Conservation (phyloP, 352 stramenopile species). For the Elongisporangium prolatum region DNA sequence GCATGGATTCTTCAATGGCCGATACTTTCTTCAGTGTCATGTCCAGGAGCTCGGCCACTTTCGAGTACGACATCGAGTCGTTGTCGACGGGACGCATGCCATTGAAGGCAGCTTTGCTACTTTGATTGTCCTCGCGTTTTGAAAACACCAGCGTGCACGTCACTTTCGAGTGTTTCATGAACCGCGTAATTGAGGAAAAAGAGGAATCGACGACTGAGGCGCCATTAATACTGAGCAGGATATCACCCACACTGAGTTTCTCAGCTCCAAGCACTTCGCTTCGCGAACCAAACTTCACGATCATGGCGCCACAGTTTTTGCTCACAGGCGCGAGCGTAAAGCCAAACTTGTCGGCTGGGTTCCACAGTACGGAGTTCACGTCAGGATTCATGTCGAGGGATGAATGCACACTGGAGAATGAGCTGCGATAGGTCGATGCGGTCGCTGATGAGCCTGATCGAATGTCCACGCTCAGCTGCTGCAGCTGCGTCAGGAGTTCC, state of each 20-base stretch:
- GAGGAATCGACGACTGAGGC: slow-evolving; percentile 43
- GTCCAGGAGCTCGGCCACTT: slow-evolving; percentile 67
- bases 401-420: slow-evolving; percentile 64
- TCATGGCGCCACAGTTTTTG: slow-evolving; percentile 48
- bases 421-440: slow-evolving; percentile 62
- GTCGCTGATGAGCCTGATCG: slow-evolving; percentile 46
- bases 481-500: slow-evolving; percentile 64
- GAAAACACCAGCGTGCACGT: slow-evolving; percentile 74
- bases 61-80: slow-evolving; percentile 47
- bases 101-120: slow-evolving; percentile 3
- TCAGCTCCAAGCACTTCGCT: slow-evolving; percentile 74
- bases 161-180: slow-evolving; percentile 74
- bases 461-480: slow-evolving; percentile 67
- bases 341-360: slow-evolving; percentile 70
- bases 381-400: slow-evolving; percentile 12
- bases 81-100: slow-evolving; percentile 17
- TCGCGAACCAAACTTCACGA: slow-evolving; percentile 59
- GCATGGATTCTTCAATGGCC: slow-evolving; percentile 67
- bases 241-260: slow-evolving; percentile 43
- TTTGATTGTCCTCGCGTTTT: slow-evolving; percentile 10
- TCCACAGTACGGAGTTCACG: slow-evolving; percentile 62
- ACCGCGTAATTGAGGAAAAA: slow-evolving; percentile 65
- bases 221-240: slow-evolving; percentile 77
- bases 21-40: slow-evolving; percentile 73
- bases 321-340: slow-evolving; percentile 45